Percentiles rank a stretch among this genome's conserved stretches.
Conservation (phyloP, 129 eudicot species). For the carrot (Daucus carota) region DH1_v3.0 NC_030384.2:37844501-37845000, state of each 20-base stretch:
- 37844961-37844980: slow-evolving; percentile 85
- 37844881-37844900: background rate
- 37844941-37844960: background rate
- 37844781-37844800: slow-evolving; percentile 84
- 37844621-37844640: slow-evolving; percentile 65
- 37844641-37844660: slow-evolving; percentile 58
- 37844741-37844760: slow-evolving; percentile 43
- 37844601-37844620: slow-evolving; percentile 63
- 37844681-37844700: slow-evolving; percentile 74
- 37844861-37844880: slow-evolving; percentile 11
- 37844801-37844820: slow-evolving; percentile 50
- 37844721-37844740: slow-evolving; percentile 83
- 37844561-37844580: slow-evolving; percentile 58
- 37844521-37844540: background rate
- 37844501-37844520: slow-evolving; percentile 3
- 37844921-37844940: background rate
- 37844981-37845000: slow-evolving; percentile 94
- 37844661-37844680: slow-evolving; percentile 87
- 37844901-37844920: background rate
- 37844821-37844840: slow-evolving; percentile 51
- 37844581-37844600: slow-evolving; percentile 41
- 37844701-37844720: slow-evolving; percentile 56
- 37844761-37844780: slow-evolving; percentile 59
- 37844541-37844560: slow-evolving; percentile 22
- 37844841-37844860: slow-evolving; percentile 67